These are phyloP conservation scores for Ophiorrhiza pumila DNA, from an alignment of 257 asterid species.

Conservation along the genomic window DNA sequence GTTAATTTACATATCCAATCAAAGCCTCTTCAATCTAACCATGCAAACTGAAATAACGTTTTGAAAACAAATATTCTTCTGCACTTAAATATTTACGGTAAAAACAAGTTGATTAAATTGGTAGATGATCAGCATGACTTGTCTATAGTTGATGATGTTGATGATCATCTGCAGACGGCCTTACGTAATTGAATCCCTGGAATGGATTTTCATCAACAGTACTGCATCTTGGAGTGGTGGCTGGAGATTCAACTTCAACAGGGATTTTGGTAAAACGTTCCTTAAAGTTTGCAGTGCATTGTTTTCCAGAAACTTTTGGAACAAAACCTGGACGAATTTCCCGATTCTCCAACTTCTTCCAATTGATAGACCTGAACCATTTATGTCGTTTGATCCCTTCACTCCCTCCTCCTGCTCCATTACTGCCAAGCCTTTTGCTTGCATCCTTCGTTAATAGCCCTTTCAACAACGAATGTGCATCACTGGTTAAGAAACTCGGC, in stretches of 20 bases:
- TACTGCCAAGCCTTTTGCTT: slow-evolving; percentile 47
- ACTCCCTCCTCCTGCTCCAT: slow-evolving; percentile 43
- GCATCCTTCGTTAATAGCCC: slow-evolving; percentile 70
- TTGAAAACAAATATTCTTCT: no score
- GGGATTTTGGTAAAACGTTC: not conserved
- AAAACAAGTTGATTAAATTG: no score
- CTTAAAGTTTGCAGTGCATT: slow-evolving; percentile 63
- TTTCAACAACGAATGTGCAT: slow-evolving; percentile 67
- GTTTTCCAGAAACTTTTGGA: slow-evolving; percentile 59
- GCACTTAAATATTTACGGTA: no score
- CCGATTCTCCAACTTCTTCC: slow-evolving; percentile 66
- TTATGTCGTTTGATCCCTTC: slow-evolving; percentile 59
- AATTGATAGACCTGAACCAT: slow-evolving; percentile 63
- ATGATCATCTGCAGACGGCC: not conserved
- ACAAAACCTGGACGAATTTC: slow-evolving; percentile 57
- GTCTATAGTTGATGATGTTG: no score
- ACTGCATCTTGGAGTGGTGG: not conserved
- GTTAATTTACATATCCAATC: no score
- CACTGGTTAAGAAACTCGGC: slow-evolving; percentile 59
- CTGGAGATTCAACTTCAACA: not conserved
- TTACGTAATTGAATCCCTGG: not conserved
- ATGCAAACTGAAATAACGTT: no score
- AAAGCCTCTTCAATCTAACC: no score
- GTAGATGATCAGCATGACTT: no score
- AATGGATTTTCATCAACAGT: not conserved